Evolutionary conservation across 148 eudicot species (phyloP).

Genomic region (Rhododendron mucronatum): DNA sequence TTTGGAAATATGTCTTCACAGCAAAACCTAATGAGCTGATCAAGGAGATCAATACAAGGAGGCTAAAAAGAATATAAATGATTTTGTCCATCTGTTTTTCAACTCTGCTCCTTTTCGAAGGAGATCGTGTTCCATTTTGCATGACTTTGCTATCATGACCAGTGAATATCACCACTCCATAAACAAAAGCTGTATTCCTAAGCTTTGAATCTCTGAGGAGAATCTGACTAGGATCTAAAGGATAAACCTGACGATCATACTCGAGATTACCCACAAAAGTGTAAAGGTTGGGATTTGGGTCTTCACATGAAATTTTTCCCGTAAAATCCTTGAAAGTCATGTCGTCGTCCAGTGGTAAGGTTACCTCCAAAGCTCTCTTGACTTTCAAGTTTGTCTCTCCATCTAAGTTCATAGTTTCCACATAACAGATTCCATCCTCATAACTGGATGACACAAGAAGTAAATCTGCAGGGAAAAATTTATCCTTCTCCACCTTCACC

Average conservation of each 20-base stretch:
- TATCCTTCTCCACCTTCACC: constrained; percentile 79
- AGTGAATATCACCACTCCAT: constrained; percentile 87
- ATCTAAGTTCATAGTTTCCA: constrained; percentile 96
- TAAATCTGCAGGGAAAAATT: constrained; percentile 91
- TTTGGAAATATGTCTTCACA: constrained; percentile 40
- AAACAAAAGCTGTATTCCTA: constrained; percentile 71
- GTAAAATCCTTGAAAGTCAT: constrained; percentile 49
- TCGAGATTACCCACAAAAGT: constrained; percentile 94
- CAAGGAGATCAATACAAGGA: constrained; percentile 76
- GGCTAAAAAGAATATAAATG: constrained; percentile 70
- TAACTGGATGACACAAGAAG: constrained; percentile 78
- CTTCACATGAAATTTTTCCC: constrained; percentile 70
- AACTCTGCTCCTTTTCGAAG: constrained; percentile 81
- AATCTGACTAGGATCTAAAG: constrained; percentile 85
- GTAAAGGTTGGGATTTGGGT: constrained; percentile 84
- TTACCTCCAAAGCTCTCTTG: constrained; percentile 76
- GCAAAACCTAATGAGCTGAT: constrained; percentile 82
- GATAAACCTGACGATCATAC: constrained; percentile 63
- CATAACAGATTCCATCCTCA: constrained; percentile 96
- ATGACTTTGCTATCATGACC: constrained; percentile 94
- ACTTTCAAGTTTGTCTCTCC: constrained; percentile 95
- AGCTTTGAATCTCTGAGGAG: constrained; percentile 92
- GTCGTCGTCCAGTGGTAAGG: constrained; percentile 63
- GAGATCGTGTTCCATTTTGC: constrained; percentile 86
- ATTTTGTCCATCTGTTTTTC: constrained; percentile 91